Percentiles rank a stretch among this genome's conserved stretches.
These are phyloP conservation scores for Penicillium oxalicum DNA, from an alignment of 2,329 filamentous ascomycete species.

Conservation along the genomic window DNA sequence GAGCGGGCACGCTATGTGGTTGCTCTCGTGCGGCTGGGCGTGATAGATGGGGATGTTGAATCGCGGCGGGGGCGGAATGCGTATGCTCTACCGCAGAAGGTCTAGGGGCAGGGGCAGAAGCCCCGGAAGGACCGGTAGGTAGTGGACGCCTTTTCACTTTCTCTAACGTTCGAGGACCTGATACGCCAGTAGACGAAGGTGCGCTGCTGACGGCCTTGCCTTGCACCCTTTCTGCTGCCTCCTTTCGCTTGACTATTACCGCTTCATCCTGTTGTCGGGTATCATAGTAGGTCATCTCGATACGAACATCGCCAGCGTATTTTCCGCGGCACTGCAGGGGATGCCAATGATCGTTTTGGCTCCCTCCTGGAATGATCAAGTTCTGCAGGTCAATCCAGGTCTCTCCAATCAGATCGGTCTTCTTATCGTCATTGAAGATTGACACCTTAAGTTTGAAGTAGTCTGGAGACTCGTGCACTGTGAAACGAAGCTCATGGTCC, in stretches of 20 bases:
- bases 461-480: conserved; percentile 90
- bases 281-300: conserved; percentile 97
- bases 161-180: conserved; percentile 49
- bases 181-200: conserved; percentile 24
- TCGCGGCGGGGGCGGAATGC: conserved; percentile 13
- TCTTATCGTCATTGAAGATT: conserved; percentile 97
- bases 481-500: conserved; percentile 96
- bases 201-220: conserved; percentile 18
- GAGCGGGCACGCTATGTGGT: conserved; percentile 25
- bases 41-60: conserved; percentile 20
- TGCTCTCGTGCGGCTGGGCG: conserved; percentile 20
- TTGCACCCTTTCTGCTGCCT: conserved; percentile 33
- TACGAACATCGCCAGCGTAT: conserved; percentile 89
- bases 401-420: conserved; percentile 92
- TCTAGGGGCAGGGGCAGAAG: conserved; percentile 40
- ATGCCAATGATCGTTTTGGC: conserved; percentile 94
- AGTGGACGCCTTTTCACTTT: conserved; percentile 77
- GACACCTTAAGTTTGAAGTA: conserved; percentile 95
- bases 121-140: conserved; percentile 65
- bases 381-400: conserved; percentile 78
- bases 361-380: conserved; percentile 77
- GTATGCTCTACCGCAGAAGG: conserved; percentile 24
- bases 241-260: conserved; percentile 50
- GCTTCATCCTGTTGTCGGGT: conserved; percentile 74
- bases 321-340: conserved; percentile 80